Evolutionary conservation across 306 rosid genomes (phyloP), one percentile per base, ranked within the genome.

Genomic region (Casuarina cunninghamiana): DNA sequence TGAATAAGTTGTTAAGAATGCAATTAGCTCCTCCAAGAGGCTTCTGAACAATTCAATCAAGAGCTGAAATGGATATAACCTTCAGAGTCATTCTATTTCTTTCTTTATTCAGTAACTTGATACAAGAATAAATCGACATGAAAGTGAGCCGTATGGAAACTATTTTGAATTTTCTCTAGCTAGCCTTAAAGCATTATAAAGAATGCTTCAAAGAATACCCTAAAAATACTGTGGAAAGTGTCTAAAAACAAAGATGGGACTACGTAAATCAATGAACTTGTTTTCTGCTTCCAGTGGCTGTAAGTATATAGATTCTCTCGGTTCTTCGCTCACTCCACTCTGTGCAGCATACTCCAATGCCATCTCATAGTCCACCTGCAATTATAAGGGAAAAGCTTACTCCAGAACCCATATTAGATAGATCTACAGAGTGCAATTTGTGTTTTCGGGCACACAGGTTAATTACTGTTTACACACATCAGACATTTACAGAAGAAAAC

Each of bases 291-390:
- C 93, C 76, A 90, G 57, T 77, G 98, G 75, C 55, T 88, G 86
- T 35, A 95, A 80, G 48, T 80, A 92, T 76, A 90, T 77, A 35
- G 84, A 65, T 85, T 92, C 92, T 86, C 87, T 86, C 73, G 98
- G 93, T 74, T 95, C 97, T 79, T 91, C 98, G 75, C 93, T 95
- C 75, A 90, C 98, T 78, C 97, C 96, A 81, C 97, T 88, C 58
- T 92, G 94, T 60, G 98, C 87, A 15, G 98, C 98, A 79, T 89
- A 95, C 79, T 95, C 98, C 85, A 92, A 69, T 19, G 97, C 96
- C 98, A 95, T 95, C 79, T 95, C 98, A 65, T 88, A 91, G 89
- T 95, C 98, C 76, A 92, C 97, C 98, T 95, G 92, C 81, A 71
- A 73, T 63, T 42, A 42, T n/a, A 66, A 19, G 50, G 9, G 35